Evolutionary conservation across 169 alveolate genomes (phyloP).

Genomic region (Cryptosporidium ubiquitum): DNA sequence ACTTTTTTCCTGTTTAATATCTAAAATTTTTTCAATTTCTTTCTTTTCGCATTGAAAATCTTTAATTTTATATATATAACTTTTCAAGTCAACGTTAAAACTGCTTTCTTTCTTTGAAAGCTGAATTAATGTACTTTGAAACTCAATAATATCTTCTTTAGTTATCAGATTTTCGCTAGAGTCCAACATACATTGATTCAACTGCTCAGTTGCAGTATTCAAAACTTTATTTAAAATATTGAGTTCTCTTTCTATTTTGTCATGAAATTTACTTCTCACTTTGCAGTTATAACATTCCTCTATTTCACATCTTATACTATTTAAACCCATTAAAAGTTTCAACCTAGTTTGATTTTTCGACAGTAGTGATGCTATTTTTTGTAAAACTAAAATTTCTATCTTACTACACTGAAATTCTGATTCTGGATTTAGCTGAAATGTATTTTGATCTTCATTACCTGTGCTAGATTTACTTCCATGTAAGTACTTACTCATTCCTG

Average conservation of each 20-base stretch:
- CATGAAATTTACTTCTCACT: not conserved
- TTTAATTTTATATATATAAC: not conserved
- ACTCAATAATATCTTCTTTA: conserved; percentile 21
- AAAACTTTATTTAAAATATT: not conserved
- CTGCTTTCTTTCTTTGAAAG: conserved; percentile 1
- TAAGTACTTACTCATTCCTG: conserved; percentile 53
- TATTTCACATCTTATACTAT: not conserved
- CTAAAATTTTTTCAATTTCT: not conserved
- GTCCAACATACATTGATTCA: conserved; percentile 41
- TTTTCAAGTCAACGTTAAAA: conserved; percentile 3
- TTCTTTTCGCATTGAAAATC: not conserved
- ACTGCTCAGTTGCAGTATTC: conserved; percentile 18
- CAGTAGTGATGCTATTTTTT: conserved; percentile 6
- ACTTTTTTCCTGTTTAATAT: not conserved
- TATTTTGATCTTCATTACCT: not conserved
- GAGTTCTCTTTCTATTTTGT: not conserved
- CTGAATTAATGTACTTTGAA: not conserved
- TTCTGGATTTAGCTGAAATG: not conserved
- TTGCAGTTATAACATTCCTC: conserved; percentile 14
- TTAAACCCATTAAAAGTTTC: not conserved
- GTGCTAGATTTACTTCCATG: not conserved
- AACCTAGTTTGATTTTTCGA: conserved; percentile 28
- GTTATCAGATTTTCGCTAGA: not conserved
- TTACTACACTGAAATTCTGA: conserved; percentile 20
- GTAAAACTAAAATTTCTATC: conserved; percentile 24